Evolutionary conservation across 371 early-diverging fungal genomes (phyloP), one percentile per base, ranked within the genome.

Genomic region (Mitosporidium daphniae): DNA sequence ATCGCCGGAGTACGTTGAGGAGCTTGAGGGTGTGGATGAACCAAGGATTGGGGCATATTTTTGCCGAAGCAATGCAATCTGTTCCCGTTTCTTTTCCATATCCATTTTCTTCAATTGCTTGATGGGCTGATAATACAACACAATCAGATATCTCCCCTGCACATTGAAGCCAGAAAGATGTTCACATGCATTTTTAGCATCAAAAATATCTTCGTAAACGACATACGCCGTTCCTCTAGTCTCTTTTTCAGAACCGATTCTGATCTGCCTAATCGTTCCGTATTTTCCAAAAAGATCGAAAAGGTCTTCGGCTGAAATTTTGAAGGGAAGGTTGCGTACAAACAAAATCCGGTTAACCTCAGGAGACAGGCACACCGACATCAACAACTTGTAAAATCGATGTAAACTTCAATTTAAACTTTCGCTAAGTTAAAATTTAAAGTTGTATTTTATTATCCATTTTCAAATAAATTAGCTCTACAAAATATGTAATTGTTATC

Each of bases 271-370:
- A 28, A 86, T 69, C 4, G 80, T 62, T 2, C 86, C 86, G 36
- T 84, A 80, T 51, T 75, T 71, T 27, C 82, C 86, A 59, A 86
- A 86, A 25, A 86, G 53, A 37, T 80, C 80, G 39, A 70, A 86
- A 59, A 82, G 57, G 32, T 86, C 82, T 36, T 80, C 82, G 0
- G 68, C 35, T 2, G 77, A 64, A 30, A 80, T 71, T 45, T 78
- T 77, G 48, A 66, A 80, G 1, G 91, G 80, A 17, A 89, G 48
- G 43, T 84, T 82, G 25, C 66, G 18, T 14, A 31, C 22, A 24
- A 27, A 31, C 20, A 31, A 17, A 25, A 31, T 27, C 16, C 27
- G 32, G n/a, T n/a, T n/a, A n/a, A n/a, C n/a, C n/a, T n/a, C n/a
- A n/a, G n/a, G n/a, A n/a, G n/a, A n/a, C n/a, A n/a, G n/a, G n/a